Evolutionary conservation across 2,329 filamentous ascomycete genomes (phyloP), one percentile per base, ranked within the genome.

Genomic region (Fusarium sp.): DNA sequence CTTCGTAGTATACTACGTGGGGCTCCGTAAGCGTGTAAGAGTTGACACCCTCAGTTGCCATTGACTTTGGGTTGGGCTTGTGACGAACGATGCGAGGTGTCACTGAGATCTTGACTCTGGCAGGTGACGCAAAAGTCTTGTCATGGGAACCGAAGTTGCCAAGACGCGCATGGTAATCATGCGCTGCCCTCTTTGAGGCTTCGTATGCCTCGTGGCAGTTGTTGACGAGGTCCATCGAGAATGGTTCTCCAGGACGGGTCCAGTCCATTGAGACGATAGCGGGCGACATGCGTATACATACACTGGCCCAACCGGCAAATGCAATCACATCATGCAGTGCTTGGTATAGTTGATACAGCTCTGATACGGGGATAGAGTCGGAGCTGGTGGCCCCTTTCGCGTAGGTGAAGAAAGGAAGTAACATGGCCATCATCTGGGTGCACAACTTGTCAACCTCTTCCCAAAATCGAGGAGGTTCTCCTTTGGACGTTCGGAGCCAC

Each of bases 41-140:
- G 12, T 46, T 59, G 14, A 66, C 66, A 14, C 76, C 73, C 12
- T 60, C 38, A 4, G 40, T 29, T 11, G 58, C 55, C 25, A 63
- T 18, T 2, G 53, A 57, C 22, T 66, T 51, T 5, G 46, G 27
- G n/a, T 56, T 60, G 8, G 60, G 64, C 24, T 55, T 73, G 63
- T 75, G 57, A 15, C 71, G 73, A 44, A 68, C 47, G 24, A 80
- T 73, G 22, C 64, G 63, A 6, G 79, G 79, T 2, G 66, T 63
- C 4, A 76, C 71, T 4, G 74, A 75, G n/a, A 81, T 77, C 63
- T 79, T 79, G 34, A 80, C 73, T n/a, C 79, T 74, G 9, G 76
- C 70, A 29, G 53, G 29, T 42, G 57, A 72, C 5, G 46, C 29
- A 15, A 63, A 54, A 16, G 20, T 38, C 8, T 47, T 38, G 1